Evolutionary conservation across 805 yeast genomes (phyloP).

Genomic region (Saccharomyces mikatae): DNA sequence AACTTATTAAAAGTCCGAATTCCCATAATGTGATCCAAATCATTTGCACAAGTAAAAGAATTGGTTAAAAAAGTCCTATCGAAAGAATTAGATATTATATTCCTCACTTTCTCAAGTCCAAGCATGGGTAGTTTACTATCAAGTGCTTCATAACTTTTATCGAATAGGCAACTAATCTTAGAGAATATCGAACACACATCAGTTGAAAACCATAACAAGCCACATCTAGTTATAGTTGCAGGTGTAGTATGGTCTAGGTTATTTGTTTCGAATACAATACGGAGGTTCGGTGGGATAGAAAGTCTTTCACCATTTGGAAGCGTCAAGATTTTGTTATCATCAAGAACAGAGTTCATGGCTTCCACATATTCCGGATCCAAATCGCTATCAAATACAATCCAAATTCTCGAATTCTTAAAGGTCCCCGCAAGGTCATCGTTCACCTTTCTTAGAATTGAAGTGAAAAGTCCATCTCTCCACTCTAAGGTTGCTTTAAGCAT

Average conservation of each 20-base stretch:
- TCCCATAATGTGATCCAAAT: neutral
- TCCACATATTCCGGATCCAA: slow-evolving; percentile 94
- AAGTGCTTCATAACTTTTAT: neutral
- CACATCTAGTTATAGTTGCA: slow-evolving; percentile 90
- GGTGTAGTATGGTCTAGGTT: slow-evolving; percentile 62
- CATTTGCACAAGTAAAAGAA: neutral
- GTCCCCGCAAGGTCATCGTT: slow-evolving; percentile 13
- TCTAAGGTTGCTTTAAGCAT: slow-evolving; percentile 74
- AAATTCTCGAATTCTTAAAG: slow-evolving; percentile 45
- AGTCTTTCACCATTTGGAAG: slow-evolving; percentile 86
- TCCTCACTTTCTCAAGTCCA: neutral
- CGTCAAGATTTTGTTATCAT: slow-evolving; percentile 75
- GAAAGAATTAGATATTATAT: neutral
- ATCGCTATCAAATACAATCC: slow-evolving; percentile 89
- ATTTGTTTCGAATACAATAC: slow-evolving; percentile 71
- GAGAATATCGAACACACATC: neutral
- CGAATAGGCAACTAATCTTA: neutral
- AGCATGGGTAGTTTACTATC: neutral
- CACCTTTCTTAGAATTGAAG: slow-evolving; percentile 54
- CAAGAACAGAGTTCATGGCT: slow-evolving; percentile 79
- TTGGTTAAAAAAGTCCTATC: neutral
- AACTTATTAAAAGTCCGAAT: neutral
- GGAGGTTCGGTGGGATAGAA: slow-evolving; percentile 52
- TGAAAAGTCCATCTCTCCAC: slow-evolving; percentile 85
- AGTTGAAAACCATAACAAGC: slow-evolving; percentile 64